Evolutionary conservation across 257 asterid genomes (phyloP), one percentile per base, ranked within the genome.

Genomic region (Jacaranda copaia): DNA sequence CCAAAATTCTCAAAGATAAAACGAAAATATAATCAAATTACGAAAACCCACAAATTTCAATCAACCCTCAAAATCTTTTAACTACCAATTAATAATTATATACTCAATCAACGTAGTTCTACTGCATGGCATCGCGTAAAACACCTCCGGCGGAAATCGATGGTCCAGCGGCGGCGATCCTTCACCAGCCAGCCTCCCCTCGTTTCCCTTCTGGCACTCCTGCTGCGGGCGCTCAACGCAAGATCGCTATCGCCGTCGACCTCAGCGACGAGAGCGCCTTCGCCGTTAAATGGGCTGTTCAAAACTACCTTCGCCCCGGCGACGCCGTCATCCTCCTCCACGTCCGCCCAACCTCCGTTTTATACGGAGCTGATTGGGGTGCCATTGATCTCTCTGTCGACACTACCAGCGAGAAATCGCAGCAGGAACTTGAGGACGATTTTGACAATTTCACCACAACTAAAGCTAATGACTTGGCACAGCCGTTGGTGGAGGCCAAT

Each of bases 341-440:
- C 70, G 90, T 86, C 66, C 83, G 88, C 11, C 90, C 89, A 1
- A 83, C 89, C 45, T 85, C 87, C 52, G 83, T 86, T 7, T 81
- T 86, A 16, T 86, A 86, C 77, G 86, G 86, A 9, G 88, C 90
- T 63, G 86, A 87, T 65, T 87, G 88, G 90, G 88, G 90, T 16
- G 79, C 81, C 57, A 32, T 65, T 16, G 87, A 80, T 8, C 51
- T 66, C 1, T 59, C 86, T 18, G 72, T 69, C 57, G 83, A 79
- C 42, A 1, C 76, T 7, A 9, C 73, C 19, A 85, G 79, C 72
- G 86, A 83, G 77, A 81, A 78, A 61, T 81, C 87, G 43, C 84
- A 86, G 76, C 86, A 74, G 73, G 74, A 86, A 11, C 65, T 78
- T 8, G 87, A 86, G 78, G 82, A 83, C 46, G 89, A 85, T 72